Base-by-base conservation (phyloP, 768 basidiomycete genomes). In the Tremella fuciformis region DNA sequence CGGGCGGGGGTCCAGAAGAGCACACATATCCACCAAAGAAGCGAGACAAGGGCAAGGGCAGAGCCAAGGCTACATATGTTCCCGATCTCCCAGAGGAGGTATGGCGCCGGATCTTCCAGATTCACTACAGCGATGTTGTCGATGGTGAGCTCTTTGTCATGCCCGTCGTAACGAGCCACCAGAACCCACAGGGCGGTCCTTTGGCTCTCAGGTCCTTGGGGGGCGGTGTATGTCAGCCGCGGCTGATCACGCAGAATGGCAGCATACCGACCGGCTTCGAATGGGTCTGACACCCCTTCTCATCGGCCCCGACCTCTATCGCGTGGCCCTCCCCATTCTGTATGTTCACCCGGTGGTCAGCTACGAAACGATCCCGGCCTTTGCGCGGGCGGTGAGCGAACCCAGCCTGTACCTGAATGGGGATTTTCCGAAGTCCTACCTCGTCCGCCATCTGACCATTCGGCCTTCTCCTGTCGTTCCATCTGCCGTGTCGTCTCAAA, bases 1-100 rank as follows among this genome's bases (percentile, higher is more conserved):
- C n/a, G n/a, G n/a, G n/a, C n/a, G n/a, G n/a, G n/a, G n/a, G n/a
- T n/a, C n/a, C n/a, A n/a, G n/a, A n/a, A n/a, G n/a, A n/a, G n/a
- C n/a, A n/a, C n/a, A n/a, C n/a, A n/a, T n/a, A 11, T 46, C 6
- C 42, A 46, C 15, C n/a, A 22, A 46, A 22, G 11, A 52, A 29
- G 51, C 22, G 26, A 15, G 34, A 52, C 34, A 65, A 52, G 51
- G 67, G 56, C 11, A 71, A 69, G 38, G 70, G 70, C n/a, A 71
- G 69, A 55, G 52, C 54, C 38, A 71, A 58, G 48, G 55, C 56
- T 42, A 51, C 42, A 11, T 57, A 62, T 39, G n/a, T 62, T 7
- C 65, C 63, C 19, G 61, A 65, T 16, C 48, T 72, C 21, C 70
- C 70, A 3, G 67, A 67, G 15, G 64, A 69, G 29, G 59, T 72